Evolutionary conservation across 2,329 filamentous ascomycete species (phyloP), one percentile per base, ranked within the genome.

Genomic region (Botrytis hyacinthi): DNA sequence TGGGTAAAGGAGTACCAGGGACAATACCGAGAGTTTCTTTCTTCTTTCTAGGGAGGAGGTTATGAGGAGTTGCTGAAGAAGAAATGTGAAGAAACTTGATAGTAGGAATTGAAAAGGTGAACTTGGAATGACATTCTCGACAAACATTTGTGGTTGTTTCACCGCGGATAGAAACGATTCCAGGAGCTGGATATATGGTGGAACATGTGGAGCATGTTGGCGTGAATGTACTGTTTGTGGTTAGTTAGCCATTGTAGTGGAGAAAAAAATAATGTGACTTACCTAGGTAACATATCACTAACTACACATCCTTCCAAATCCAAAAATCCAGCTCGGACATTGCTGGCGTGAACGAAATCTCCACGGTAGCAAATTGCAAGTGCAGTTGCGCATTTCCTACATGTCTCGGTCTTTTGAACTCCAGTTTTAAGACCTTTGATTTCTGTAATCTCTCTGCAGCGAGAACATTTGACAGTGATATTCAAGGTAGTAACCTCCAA

Each of bases 191-290:
- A 75, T 90, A 89, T 1, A 88, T 79, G 0, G 90, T 92, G 44
- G 93, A 96, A 82, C 93, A 97, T 78, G 88, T 86, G 1, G 88
- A 87, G 81, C 93, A 97, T 0, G 92, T 95, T 26, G 93, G 93
- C 44, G 92, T 83, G 83, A 97, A 95, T 59, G 89, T 90, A 82
- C 92, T 94, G 71, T 20, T 48, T 40, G 2, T 14, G 65, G 70
- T 59, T 73, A 42, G 40, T 71, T 66, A 46, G 35, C 22, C 48
- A 40, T 26, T 54, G 20, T 14, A 48, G 48, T 32, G 44, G 18
- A 60, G 68, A 48, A 54, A n/a, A 40, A 40, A 63, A 46, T 68
- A 42, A 57, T 42, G 44, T 48, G 80, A 80, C 62, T 54, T 82
- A 89, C 88, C 88, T 90, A 73, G 92, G 91, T 18, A 96, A 87